phyloP scores from a whole-genome alignment of 768 basidiomycete species.

The Pholiota molesta region DNA sequence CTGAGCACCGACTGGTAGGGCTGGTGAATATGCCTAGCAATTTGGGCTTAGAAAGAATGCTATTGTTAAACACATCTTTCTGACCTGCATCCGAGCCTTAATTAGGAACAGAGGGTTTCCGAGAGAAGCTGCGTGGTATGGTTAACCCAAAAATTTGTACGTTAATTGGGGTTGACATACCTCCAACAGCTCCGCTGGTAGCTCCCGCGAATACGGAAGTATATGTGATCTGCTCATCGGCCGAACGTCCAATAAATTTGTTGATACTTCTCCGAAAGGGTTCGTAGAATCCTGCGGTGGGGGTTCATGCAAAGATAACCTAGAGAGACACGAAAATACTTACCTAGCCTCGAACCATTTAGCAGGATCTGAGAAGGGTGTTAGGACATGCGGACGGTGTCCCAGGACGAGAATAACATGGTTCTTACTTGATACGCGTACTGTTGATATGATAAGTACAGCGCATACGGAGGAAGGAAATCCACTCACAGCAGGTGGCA shows the following conservation, averaged over 20 bases:
- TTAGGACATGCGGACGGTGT: conserved; percentile 7
- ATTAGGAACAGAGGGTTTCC: conserved; percentile 94
- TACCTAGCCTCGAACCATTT: conserved; percentile 90
- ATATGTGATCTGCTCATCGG: conserved; percentile 66
- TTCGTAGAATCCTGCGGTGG: conserved; percentile 85
- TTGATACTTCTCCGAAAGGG: conserved; percentile 81
- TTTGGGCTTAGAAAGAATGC: not conserved
- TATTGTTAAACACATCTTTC: conserved; percentile 6
- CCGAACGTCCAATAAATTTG: conserved; percentile 59
- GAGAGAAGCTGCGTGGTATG: conserved; percentile 52
- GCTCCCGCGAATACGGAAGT: conserved; percentile 90
- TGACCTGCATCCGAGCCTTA: conserved; percentile 96
- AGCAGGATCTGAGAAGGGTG: conserved; percentile 67
- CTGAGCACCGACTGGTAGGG: conserved; percentile 92
- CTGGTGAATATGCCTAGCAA: conserved; percentile 87
- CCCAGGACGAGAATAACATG: not conserved
- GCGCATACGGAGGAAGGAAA: not conserved
- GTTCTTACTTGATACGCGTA: conserved; percentile 86
- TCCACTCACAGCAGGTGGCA: conserved; percentile 81
- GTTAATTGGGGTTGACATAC: conserved; percentile 39
- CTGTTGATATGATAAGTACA: conserved; percentile 38
- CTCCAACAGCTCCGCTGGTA: conserved; percentile 87
- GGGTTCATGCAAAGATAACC: not conserved
- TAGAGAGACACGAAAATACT: not conserved
- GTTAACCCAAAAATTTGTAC: conserved; percentile 4